Evolutionary conservation across 805 yeast species (phyloP), one percentile per base, ranked within the genome.

Genomic region (Citeromyces nyonsensis): DNA sequence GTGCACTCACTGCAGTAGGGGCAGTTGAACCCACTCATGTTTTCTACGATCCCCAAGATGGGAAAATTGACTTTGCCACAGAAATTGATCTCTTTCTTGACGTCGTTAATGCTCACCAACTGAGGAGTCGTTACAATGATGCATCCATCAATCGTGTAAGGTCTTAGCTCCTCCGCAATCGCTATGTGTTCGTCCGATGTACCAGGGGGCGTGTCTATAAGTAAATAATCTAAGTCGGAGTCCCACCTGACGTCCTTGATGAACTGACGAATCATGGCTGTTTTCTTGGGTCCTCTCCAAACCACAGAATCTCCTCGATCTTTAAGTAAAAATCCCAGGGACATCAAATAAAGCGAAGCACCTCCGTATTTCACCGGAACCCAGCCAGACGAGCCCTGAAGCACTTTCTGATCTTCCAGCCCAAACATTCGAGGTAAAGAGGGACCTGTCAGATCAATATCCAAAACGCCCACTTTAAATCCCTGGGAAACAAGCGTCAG

Each of bases 271-370:
- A 91, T 81, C 97, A 91, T 91, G 10, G 96, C 95, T 0, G 96
- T 86, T 49, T 93, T 91, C 54, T 88, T 85, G 3, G 99, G 98
- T 0, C 99, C 99, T 47, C 97, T 64, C 99, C 99, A 91, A 7
- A 91, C 96, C 11, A 91, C 91, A 15, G 93, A 74, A 44, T 79
- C 82, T 18, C 93, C 94, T 39, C 97, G 56, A 46, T 83, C 77
- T 15, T 78, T 75, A 5, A 91, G 55, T 33, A 91, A 54, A 48
- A 91, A 91, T 5, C 97, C 99, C 10, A 91, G 52, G 3, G 94
- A 82, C 79, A 88, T 84, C 29, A 86, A 66, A 18, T 70, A 64
- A 9, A 88, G 54, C 46, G 69, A 46, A 36, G 64, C 53, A 10
- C 42, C 38, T 34, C 59, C 66, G 10, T 64, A 56, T 36, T 62